Evolutionary conservation across 148 eudicot species (phyloP).

Genomic region (Polygonum maritimum): DNA sequence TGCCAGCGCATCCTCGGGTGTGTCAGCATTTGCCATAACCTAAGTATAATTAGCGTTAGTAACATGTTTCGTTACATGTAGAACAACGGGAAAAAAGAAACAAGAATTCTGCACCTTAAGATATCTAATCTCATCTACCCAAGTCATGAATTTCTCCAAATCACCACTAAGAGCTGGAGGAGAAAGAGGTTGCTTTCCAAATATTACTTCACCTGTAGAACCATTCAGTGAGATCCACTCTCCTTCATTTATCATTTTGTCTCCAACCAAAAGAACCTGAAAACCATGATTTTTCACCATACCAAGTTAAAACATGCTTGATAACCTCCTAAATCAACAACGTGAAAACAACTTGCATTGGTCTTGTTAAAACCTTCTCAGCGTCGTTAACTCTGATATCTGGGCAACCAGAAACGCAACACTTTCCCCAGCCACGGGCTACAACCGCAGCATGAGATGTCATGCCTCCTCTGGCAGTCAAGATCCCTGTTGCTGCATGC

Average conservation of each 20-base stretch:
- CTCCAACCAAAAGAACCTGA: conserved; percentile 57
- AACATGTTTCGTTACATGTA: not conserved
- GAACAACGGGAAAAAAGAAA: not conserved
- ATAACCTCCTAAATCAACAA: not conserved
- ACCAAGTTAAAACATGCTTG: not conserved
- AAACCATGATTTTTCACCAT: not conserved
- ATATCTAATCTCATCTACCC: conserved; percentile 71
- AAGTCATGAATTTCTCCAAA: conserved; percentile 79
- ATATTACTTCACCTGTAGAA: conserved; percentile 86
- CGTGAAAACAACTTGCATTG: not conserved
- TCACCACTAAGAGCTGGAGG: conserved; percentile 90
- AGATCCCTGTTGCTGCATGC: conserved; percentile 90
- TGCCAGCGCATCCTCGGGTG: conserved; percentile 71
- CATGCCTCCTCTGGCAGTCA: conserved; percentile 98
- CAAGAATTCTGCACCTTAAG: conserved; percentile 39
- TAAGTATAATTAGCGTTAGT: conserved; percentile 1
- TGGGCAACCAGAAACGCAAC: conserved; percentile 92
- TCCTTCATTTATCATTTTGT: conserved; percentile 55
- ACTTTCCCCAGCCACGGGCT: conserved; percentile 99
- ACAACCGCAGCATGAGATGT: conserved; percentile 99
- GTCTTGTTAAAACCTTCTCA: conserved; percentile 40
- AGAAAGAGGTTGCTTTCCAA: conserved; percentile 78
- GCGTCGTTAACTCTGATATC: conserved; percentile 78
- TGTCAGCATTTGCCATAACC: conserved; percentile 99
- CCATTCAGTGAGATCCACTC: conserved; percentile 98